Conservation (phyloP, 2,329 filamentous ascomycete genomes). For the Cladophialophora carrionii region DNA sequence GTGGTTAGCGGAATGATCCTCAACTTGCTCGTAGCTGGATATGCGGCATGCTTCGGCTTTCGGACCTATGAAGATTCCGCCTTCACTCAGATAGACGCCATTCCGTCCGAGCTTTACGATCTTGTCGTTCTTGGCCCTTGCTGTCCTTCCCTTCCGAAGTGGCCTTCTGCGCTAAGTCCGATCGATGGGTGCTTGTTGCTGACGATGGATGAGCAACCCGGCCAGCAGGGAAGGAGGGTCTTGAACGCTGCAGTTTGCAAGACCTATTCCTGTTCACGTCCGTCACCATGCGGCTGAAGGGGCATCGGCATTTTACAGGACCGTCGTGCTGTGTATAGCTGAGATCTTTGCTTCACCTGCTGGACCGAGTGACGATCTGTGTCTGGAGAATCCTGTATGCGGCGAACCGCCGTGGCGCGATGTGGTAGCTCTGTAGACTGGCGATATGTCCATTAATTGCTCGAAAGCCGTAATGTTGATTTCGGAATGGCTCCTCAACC, state of each 20-base stretch:
- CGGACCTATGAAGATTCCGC: background rate
- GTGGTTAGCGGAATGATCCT: background rate
- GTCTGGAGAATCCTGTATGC: background rate
- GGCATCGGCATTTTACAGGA: background rate
- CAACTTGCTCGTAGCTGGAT: background rate
- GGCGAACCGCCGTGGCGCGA: background rate
- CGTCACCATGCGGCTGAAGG: background rate
- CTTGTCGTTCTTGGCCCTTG: background rate
- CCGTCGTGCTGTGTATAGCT: background rate
- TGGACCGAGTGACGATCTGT: background rate
- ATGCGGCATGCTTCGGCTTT: constrained; percentile 7
- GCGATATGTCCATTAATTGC: background rate
- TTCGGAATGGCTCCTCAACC: constrained; percentile 50
- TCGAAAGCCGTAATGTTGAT: background rate
- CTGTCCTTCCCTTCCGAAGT: background rate
- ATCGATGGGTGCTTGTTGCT: background rate
- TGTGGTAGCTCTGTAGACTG: background rate
- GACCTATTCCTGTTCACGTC: background rate
- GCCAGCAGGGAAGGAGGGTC: background rate
- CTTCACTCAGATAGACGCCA: background rate
- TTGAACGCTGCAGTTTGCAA: background rate
- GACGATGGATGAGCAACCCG: constrained; percentile 1
- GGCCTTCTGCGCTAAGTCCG: background rate
- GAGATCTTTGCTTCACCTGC: background rate
- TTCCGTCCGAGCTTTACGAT: background rate